A percentile compares a stretch with the other conserved stretches of the same genome.
Conservation (phyloP, 208 protist genomes). For the Endotrypanum monterogeii region DNA sequence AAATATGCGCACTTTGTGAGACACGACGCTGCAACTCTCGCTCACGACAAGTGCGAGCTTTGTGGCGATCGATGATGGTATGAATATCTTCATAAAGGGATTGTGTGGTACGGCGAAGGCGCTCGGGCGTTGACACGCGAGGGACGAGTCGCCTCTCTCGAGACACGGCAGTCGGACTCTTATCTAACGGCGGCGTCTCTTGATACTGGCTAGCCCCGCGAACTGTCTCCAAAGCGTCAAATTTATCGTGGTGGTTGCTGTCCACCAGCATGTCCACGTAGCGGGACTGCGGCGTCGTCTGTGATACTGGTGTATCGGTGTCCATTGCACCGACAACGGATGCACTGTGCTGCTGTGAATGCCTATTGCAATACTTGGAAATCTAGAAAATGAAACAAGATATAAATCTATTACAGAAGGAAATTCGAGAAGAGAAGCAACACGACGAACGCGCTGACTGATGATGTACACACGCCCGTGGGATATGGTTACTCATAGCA, state of each 20-base stretch:
- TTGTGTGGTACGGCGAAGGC: constrained; percentile 51
- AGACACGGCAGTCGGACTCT: neutral
- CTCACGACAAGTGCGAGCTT: constrained; percentile 50
- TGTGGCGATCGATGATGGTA: constrained; percentile 55
- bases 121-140: constrained; percentile 56
- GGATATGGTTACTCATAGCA: too few relatives aligned
- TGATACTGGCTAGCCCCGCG: constrained; percentile 11
- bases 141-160: constrained; percentile 3
- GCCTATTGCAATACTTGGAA: neutral
- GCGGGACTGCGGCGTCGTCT: neutral
- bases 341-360: neutral
- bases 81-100: constrained; percentile 67
- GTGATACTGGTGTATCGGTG: constrained; percentile 1
- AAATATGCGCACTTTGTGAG: constrained; percentile 16
- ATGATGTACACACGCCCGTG: too few relatives aligned
- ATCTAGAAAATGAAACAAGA: neutral
- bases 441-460: too few relatives aligned
- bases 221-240: constrained; percentile 31
- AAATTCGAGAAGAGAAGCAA: neutral
- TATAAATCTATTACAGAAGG: too few relatives aligned
- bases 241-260: neutral
- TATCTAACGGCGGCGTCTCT: neutral
- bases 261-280: constrained; percentile 33
- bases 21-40: constrained; percentile 39
- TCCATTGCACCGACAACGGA: neutral